Conservation (phyloP, 2,329 filamentous ascomycete species). For the Didymella lethalis region DNA sequence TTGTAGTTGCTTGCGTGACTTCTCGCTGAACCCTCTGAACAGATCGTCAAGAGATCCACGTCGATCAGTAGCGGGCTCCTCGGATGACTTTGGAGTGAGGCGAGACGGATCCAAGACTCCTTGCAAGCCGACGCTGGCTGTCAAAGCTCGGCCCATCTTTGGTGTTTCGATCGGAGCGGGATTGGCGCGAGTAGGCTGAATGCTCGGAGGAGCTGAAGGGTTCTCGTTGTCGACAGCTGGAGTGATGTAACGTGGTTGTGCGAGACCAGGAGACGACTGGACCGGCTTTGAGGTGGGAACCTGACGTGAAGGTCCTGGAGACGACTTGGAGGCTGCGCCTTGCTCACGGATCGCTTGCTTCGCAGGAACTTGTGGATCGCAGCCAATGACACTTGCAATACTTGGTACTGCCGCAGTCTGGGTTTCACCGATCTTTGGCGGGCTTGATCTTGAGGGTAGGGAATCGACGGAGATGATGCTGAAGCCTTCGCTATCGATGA, state of each 20-base stretch:
- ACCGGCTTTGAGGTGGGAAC: slow-evolving; percentile 9
- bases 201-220: slow-evolving; percentile 43
- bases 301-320: slow-evolving; percentile 18
- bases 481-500: slow-evolving; percentile 59
- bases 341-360: not conserved
- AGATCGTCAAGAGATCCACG: slow-evolving; percentile 45
- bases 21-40: slow-evolving; percentile 52
- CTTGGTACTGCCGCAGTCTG: slow-evolving; percentile 15
- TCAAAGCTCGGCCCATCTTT: slow-evolving; percentile 47
- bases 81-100: slow-evolving; percentile 38
- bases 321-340: slow-evolving; percentile 10
- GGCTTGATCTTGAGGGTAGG: slow-evolving; percentile 49
- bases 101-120: slow-evolving; percentile 45
- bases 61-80: slow-evolving; percentile 31
- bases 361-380: slow-evolving; percentile 25
- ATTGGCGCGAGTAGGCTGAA: slow-evolving; percentile 30
- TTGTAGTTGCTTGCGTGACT: slow-evolving; percentile 49
- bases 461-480: slow-evolving; percentile 61
- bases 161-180: slow-evolving; percentile 41
- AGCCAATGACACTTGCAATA: slow-evolving; percentile 24
- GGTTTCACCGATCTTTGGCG: slow-evolving; percentile 25
- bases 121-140: slow-evolving; percentile 50
- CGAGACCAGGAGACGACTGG: slow-evolving; percentile 25
- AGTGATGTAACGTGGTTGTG: slow-evolving; percentile 36
- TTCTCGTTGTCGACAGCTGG: slow-evolving; percentile 38